These are phyloP conservation scores for Atkinsonella texensis DNA, from an alignment of 2,329 filamentous ascomycete genomes.

Conservation along the genomic window DNA sequence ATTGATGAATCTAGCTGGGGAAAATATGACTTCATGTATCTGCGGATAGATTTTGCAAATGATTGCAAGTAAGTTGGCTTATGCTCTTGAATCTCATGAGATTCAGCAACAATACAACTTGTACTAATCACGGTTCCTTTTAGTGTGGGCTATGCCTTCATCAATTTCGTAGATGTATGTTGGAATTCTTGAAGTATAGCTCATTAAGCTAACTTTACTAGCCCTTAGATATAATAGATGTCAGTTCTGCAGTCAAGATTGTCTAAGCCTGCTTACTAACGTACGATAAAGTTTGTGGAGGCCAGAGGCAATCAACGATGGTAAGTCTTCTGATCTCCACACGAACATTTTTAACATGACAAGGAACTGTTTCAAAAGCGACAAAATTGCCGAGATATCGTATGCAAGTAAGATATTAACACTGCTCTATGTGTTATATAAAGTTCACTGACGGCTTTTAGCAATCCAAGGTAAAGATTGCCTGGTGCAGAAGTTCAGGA, in stretches of 20 bases:
- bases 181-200: background rate
- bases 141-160: slow-evolving; percentile 93
- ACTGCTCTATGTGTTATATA: background rate
- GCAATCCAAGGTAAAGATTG: slow-evolving; percentile 89
- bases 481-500: slow-evolving; percentile 87
- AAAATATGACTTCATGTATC: slow-evolving; percentile 88
- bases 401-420: slow-evolving; percentile 64
- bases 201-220: slow-evolving; percentile 28
- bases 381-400: slow-evolving; percentile 80
- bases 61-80: slow-evolving; percentile 59
- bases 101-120: too few relatives aligned
- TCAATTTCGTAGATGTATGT: slow-evolving; percentile 79
- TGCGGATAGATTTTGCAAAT: slow-evolving; percentile 79
- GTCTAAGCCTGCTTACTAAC: slow-evolving; percentile 10
- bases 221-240: slow-evolving; percentile 62
- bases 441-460: slow-evolving; percentile 18
- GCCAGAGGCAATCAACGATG: slow-evolving; percentile 60
- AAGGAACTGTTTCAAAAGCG: slow-evolving; percentile 70
- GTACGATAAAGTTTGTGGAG: slow-evolving; percentile 48
- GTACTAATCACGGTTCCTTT: slow-evolving; percentile 1
- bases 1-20: slow-evolving; percentile 69
- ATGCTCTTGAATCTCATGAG: slow-evolving; percentile 1
- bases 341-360: slow-evolving; percentile 2
- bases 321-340: slow-evolving; percentile 24
- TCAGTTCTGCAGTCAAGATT: slow-evolving; percentile 24